A percentile compares a stretch with the other conserved stretches of the same genome.
Conservation (phyloP, 176 grass and related monocot species). For the Neostapfia colusana region DNA sequence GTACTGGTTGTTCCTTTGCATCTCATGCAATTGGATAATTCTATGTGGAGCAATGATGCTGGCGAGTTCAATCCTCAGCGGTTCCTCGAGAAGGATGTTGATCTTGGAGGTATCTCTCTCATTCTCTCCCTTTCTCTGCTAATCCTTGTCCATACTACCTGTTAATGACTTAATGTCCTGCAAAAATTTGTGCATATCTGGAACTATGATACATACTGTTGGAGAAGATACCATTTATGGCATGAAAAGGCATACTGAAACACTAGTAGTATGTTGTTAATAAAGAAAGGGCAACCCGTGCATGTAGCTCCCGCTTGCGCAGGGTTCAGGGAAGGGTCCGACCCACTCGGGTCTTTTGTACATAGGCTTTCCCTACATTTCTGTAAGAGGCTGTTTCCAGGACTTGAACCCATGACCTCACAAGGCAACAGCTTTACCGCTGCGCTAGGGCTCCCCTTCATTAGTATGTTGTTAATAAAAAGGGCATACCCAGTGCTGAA, state of each 20-base stretch:
- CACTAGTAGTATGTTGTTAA: not conserved
- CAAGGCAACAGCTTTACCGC: no score
- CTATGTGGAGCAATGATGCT: constrained; percentile 80
- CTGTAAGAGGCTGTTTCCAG: no score
- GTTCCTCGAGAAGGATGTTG: constrained; percentile 51
- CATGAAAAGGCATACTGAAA: not conserved
- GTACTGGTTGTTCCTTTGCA: constrained; percentile 79
- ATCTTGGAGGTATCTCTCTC: constrained; percentile 51
- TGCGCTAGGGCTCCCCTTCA: no score
- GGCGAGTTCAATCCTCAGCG: constrained; percentile 67
- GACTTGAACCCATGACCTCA: no score
- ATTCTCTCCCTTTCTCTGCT: not conserved
- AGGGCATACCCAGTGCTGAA: no score
- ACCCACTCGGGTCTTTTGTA: no score
- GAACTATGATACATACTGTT: not conserved
- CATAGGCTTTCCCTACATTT: no score
- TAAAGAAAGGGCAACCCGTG: no score
- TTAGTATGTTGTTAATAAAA: no score
- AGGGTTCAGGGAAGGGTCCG: no score
- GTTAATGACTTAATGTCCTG: not conserved
- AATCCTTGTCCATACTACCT: not conserved
- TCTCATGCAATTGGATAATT: constrained; percentile 76
- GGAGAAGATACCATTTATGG: not conserved
- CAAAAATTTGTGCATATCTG: not conserved
- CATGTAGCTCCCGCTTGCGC: no score